A percentile compares a stretch with the other conserved stretches of the same genome.
phyloP scores from a whole-genome alignment of 305 asterid genomes.

The Solanum chacoense region DNA sequence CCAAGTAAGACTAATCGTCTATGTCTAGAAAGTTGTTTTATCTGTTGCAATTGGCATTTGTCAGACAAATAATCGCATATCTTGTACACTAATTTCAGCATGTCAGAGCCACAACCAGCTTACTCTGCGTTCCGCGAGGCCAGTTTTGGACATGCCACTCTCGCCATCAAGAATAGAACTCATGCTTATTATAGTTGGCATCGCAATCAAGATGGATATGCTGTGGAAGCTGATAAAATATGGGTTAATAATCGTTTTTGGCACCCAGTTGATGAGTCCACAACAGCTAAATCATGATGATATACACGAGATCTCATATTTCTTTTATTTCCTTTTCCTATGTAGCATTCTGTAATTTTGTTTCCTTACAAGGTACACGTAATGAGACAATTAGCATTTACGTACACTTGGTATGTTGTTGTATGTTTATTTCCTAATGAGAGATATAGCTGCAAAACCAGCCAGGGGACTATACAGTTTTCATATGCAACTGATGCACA shows the following conservation, averaged over 20 bases:
- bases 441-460: background rate
- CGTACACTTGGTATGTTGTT: background rate
- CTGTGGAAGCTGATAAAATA: constrained; percentile 51
- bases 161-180: constrained; percentile 59
- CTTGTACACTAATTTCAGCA: constrained; percentile 25
- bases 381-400: background rate
- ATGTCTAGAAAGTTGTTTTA: background rate
- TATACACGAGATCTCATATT: background rate
- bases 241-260: constrained; percentile 58
- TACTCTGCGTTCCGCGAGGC: constrained; percentile 78
- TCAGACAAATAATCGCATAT: background rate
- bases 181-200: constrained; percentile 73
- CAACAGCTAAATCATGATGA: constrained; percentile 6
- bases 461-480: background rate
- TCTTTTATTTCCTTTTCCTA: background rate
- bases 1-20: constrained; percentile 20
- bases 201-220: constrained; percentile 55
- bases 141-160: constrained; percentile 70
- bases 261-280: constrained; percentile 42
- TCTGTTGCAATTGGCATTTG: background rate
- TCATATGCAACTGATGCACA: background rate
- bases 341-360: background rate
- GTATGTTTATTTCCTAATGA: background rate
- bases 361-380: background rate
- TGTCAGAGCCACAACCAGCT: constrained; percentile 72